Base-by-base conservation (phyloP, 2,329 filamentous ascomycete genomes). In the Trichoderma semiorbis region DNA sequence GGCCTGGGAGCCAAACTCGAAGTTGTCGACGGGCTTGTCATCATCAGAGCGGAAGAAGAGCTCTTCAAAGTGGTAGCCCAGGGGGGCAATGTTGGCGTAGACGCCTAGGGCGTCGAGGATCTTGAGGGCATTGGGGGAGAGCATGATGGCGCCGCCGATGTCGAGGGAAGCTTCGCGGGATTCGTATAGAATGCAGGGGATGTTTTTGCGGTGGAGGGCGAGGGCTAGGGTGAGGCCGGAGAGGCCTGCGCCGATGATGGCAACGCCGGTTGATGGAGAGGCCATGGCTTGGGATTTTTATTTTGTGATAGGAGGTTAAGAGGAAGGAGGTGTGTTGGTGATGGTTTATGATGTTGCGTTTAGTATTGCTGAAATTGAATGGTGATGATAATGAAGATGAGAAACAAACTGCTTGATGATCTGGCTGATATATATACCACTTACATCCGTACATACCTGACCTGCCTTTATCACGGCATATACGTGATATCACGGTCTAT, bases 101-200 rank as follows among this genome's bases (percentile, higher is more conserved):
- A 89, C 79, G 0, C 81, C 84, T 0, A 90, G 78, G 0, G 76
- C 77, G 73, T 89, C 85, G 0, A 91, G 81, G 50, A 89, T 81
- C 5, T 83, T 82, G 1, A 90, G 82, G 0, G 87, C 86, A 68
- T 90, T 90, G 6, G 88, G 88, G 0, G 87, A 88, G 3, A 90
- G 83, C 84, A 89, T 88, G 34, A 90, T 80, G 1, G 86, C 87
- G 3, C 88, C 88, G 21, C 85, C 85, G 28, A 85, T 84, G 72
- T 85, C 81, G 2, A 84, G 80, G 1, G 84, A 80, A 0, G 81
- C 81, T 0, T 79, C 72, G 10, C 85, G 83, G 16, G 82, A 80
- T 73, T 90, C 88, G 73, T 88, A 90, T 65, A 90, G 78, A 3
- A 80, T 84, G 72, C 80, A 82, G 6, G 80, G 74, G 57, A 91